Evolutionary conservation across 306 rosid species (phyloP).

Genomic region (Lathyrus tuberosus): DNA sequence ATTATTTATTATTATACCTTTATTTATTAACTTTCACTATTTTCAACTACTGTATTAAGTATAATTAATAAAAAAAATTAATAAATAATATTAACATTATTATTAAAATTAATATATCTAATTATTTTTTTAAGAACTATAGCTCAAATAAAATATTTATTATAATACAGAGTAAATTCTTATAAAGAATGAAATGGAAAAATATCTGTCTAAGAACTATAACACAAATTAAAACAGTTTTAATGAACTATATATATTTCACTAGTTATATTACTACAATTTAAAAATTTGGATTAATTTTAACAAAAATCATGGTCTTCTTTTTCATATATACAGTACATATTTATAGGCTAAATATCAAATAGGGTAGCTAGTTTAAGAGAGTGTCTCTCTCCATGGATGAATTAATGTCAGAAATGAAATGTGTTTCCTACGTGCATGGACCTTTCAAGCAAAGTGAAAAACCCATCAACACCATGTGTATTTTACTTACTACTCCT

Average conservation of each 20-base stretch:
- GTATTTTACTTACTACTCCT: not conserved
- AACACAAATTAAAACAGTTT: not conserved
- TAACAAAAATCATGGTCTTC: too few relatives aligned
- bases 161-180: not conserved
- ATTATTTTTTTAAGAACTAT: too few relatives aligned
- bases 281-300: not conserved
- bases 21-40: too few relatives aligned
- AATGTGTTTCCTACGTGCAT: conserved; percentile 52
- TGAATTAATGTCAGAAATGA: conserved; percentile 14
- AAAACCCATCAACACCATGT: not conserved
- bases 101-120: too few relatives aligned
- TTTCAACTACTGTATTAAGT: too few relatives aligned
- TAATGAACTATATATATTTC: too few relatives aligned
- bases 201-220: not conserved
- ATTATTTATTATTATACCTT: too few relatives aligned
- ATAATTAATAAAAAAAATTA: too few relatives aligned
- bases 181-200: too few relatives aligned
- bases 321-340: too few relatives aligned
- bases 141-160: too few relatives aligned
- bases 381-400: not conserved
- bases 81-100: too few relatives aligned
- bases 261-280: not conserved
- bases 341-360: not conserved
- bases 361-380: not conserved
- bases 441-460: conserved; percentile 39